Conservation (phyloP, 2,329 filamentous ascomycete species). For the Blastomyces gilchristii region DNA sequence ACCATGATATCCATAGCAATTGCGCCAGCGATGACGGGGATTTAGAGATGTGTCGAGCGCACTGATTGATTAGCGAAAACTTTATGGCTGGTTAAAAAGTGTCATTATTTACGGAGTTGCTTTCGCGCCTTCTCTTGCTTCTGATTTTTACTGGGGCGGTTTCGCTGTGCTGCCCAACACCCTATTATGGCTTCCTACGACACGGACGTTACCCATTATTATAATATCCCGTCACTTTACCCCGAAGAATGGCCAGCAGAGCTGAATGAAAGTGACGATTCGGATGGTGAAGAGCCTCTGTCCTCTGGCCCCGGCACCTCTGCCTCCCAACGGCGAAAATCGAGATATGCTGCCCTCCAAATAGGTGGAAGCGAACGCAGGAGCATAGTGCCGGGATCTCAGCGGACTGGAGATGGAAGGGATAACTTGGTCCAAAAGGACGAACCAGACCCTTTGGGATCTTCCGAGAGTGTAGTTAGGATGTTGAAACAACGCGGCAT, state of each 20-base stretch:
- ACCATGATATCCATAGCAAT: not conserved
- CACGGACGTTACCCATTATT: conserved; percentile 72
- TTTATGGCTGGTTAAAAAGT: not conserved
- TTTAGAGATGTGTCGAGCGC: not conserved
- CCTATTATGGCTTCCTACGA: conserved; percentile 58
- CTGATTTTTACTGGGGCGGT: not conserved
- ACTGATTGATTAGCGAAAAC: not conserved
- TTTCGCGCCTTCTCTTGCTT: not conserved
- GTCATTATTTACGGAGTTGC: not conserved
- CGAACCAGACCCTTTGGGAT: conserved; percentile 85
- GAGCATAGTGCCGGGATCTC: conserved; percentile 56
- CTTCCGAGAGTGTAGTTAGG: conserved; percentile 73
- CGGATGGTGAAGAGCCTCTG: conserved; percentile 40
- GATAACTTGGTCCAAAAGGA: conserved; percentile 79
- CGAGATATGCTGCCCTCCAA: conserved; percentile 76
- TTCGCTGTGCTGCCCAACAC: conserved; percentile 1
- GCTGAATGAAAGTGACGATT: conserved; percentile 60
- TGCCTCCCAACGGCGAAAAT: conserved; percentile 47
- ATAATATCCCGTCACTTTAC: conserved; percentile 68
- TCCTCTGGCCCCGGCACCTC: conserved; percentile 17
- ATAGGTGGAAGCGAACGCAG: conserved; percentile 59
- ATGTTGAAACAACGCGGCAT: conserved; percentile 67
- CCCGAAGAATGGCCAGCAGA: conserved; percentile 80
- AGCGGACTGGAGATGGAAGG: conserved; percentile 56
- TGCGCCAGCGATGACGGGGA: not conserved